Evolutionary conservation across 257 asterid species (phyloP).

Genomic region (Lycium barbarum): DNA sequence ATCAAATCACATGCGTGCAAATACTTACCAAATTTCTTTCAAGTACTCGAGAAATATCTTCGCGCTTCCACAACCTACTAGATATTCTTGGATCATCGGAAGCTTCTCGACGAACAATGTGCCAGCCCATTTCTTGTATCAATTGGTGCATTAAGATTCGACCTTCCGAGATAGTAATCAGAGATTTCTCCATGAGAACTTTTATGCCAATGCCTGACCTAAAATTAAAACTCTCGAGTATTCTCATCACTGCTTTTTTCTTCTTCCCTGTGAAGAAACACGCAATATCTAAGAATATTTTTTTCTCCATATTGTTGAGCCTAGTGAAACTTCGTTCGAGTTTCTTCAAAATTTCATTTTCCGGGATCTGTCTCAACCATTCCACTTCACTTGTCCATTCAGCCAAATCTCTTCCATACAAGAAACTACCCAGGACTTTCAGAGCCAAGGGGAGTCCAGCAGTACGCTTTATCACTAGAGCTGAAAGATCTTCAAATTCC

Average conservation of each 20-base stretch:
- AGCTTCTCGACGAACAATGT: constrained; percentile 18
- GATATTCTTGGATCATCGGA: background rate
- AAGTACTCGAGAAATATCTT: background rate
- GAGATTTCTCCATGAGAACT: constrained; percentile 20
- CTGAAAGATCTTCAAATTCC: background rate
- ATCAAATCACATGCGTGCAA: background rate
- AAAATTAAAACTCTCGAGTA: constrained; percentile 12
- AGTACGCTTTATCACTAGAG: background rate
- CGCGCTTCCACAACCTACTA: constrained; percentile 17
- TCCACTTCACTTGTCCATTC: constrained; percentile 21
- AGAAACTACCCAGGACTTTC: background rate
- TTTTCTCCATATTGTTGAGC: background rate
- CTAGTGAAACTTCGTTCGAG: background rate
- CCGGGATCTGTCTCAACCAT: background rate
- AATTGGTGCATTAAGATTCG: constrained; percentile 26
- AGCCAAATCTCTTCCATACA: background rate
- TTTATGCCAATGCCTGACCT: background rate
- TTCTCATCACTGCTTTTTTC: background rate
- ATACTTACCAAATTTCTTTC: background rate
- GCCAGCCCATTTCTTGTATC: constrained; percentile 28
- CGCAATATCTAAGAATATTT: constrained; percentile 27
- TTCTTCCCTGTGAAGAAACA: constrained; percentile 26
- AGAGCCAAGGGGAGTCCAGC: constrained; percentile 33
- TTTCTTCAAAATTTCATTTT: background rate
- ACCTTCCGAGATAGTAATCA: background rate